These are phyloP conservation scores for Talaromyces pinophilus DNA, from an alignment of 2,329 filamentous ascomycete genomes.

Conservation along the genomic window DNA sequence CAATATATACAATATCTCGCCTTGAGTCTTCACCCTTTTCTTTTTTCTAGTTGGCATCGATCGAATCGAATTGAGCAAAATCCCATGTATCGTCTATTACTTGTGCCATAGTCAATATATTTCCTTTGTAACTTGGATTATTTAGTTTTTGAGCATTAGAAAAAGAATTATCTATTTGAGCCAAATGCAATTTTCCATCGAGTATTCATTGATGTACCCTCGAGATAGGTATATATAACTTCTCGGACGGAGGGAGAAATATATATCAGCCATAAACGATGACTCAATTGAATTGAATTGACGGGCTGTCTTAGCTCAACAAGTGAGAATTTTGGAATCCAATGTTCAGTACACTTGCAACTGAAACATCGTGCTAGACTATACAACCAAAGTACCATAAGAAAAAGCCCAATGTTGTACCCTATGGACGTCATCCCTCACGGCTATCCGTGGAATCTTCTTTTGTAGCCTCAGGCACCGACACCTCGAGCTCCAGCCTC, in stretches of 20 bases:
- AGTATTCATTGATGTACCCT: too few species aligned
- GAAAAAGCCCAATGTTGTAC: neutral
- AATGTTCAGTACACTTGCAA: neutral
- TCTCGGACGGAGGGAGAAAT: neutral
- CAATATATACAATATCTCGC: slow-evolving; percentile 7
- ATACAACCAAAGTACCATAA: neutral
- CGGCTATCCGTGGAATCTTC: slow-evolving; percentile 2
- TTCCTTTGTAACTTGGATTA: slow-evolving; percentile 40
- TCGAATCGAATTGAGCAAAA: slow-evolving; percentile 33
- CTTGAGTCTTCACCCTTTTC: slow-evolving; percentile 29
- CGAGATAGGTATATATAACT: neutral
- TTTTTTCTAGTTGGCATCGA: neutral
- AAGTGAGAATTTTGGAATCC: neutral
- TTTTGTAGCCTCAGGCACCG: slow-evolving; percentile 1
- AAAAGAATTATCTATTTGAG: neutral
- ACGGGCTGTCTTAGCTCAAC: neutral
- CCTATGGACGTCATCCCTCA: neutral
- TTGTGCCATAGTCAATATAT: slow-evolving; percentile 47
- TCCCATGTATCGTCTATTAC: slow-evolving; percentile 44
- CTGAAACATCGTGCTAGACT: neutral
- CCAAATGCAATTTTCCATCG: neutral
- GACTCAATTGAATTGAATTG: neutral
- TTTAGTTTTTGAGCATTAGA: neutral
- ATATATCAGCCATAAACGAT: neutral
- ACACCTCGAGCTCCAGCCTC: neutral